Percentiles rank a stretch among this genome's conserved stretches.
phyloP scores from a whole-genome alignment of 2,329 filamentous ascomycete genomes.

The Fusarium sp. region DNA sequence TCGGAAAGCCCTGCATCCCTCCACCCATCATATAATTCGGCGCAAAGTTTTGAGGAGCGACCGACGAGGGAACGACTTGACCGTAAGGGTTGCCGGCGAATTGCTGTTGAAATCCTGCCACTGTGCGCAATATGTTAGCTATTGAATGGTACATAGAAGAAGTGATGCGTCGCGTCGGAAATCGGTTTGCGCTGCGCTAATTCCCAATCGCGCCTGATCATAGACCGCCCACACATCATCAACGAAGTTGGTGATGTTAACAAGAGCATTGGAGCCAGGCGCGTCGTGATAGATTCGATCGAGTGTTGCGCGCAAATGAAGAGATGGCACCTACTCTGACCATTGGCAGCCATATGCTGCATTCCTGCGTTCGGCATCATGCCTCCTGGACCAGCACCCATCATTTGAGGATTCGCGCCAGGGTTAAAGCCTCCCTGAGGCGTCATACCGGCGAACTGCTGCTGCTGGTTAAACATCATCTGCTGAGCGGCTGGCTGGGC shows the following conservation, averaged over 20 bases:
- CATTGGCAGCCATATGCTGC: conserved; percentile 69
- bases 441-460: conserved; percentile 66
- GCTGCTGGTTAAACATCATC: conserved; percentile 69
- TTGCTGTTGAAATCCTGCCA: conserved; percentile 69
- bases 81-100: conserved; percentile 69
- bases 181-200: conserved; percentile 31
- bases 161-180: conserved; percentile 21
- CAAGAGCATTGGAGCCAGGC: not conserved
- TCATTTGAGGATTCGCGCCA: conserved; percentile 66
- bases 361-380: conserved; percentile 73
- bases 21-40: conserved; percentile 63
- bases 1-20: conserved; percentile 65
- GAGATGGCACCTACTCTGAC: conserved; percentile 64
- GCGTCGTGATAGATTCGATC: conserved; percentile 6
- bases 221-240: not conserved
- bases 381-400: conserved; percentile 64
- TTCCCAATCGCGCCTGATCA: not conserved
- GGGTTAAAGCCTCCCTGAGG: conserved; percentile 62
- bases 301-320: conserved; percentile 38
- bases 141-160: not conserved
- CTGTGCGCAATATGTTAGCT: conserved; percentile 48
- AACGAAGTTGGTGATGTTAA: not conserved
- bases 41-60: conserved; percentile 64
- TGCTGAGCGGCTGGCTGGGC: conserved; percentile 58
- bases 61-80: conserved; percentile 61